Base-by-base conservation (phyloP, 768 basidiomycete species). In the Trametes elegans region DNA sequence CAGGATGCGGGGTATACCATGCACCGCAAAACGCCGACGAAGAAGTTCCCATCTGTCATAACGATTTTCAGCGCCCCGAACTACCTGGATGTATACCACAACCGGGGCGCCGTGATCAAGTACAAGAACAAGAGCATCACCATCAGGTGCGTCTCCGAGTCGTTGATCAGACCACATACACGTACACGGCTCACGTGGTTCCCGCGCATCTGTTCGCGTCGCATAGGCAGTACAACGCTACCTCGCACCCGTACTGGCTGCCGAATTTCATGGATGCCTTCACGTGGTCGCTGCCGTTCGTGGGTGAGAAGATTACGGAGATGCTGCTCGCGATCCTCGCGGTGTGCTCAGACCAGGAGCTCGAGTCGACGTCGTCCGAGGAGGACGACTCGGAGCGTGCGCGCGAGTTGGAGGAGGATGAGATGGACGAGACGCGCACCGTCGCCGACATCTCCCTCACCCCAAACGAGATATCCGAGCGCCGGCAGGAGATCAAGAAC, bases 251-350 rank as follows among this genome's bases (percentile, higher is more conserved):
- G 7, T 98, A 98, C 69, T 98, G 96, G 96, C 75, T 99, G 49
- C 97, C 97, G 4, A 99, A 99, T 71, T 99, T 99, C 66, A 98
- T 98, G 95, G 96, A 98, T 64, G 95, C 95, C 21, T 99, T 99
- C 68, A 98, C 97, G 0, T 99, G 97, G 97, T 91, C 88, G 76
- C 72, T 99, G 55, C 97, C 97, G 0, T 98, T 98, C 66, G 97
- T 99, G 7, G 97, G 95, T 59, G 90, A 95, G 72, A 98, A 99
- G 74, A 98, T 96, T 93, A 63, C 93, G 58, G 97, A 99, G 69
- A 98, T 98, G 96, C 78, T 99, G 55, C 93, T 97, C 24, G 93
- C 95, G 2, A 92, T 99, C 41, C 81, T 99, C 21, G 92, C 94
- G 66, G 93, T 93, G 14, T 98, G 95, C 73, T 91, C 88, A 49